Conservation (phyloP, 2,329 filamentous ascomycete species). For the Mycocentrospora acerina region DNA sequence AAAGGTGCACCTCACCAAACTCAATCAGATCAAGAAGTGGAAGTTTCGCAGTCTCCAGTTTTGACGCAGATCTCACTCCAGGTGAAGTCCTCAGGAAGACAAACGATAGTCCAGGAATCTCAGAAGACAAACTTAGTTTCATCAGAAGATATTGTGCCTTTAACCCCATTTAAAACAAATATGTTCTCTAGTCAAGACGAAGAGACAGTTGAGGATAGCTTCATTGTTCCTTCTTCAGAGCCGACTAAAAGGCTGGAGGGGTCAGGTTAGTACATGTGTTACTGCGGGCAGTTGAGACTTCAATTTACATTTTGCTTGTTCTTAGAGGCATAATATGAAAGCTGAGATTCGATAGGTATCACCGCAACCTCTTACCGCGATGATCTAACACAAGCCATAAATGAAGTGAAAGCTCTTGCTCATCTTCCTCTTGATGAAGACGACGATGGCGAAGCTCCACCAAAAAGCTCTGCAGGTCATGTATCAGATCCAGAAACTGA, state of each 20-base stretch:
- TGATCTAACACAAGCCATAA: conserved; percentile 65
- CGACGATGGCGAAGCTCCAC: conserved; percentile 30
- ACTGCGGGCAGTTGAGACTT: not conserved
- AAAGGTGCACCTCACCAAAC: conserved; percentile 48
- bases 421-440: conserved; percentile 54
- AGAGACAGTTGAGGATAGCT: conserved; percentile 35
- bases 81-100: conserved; percentile 52
- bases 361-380: conserved; percentile 43
- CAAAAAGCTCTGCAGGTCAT: conserved; percentile 25
- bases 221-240: conserved; percentile 17
- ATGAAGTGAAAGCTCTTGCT: conserved; percentile 61
- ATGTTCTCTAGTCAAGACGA: conserved; percentile 6
- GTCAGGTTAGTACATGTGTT: not conserved
- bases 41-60: conserved; percentile 5
- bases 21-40: conserved; percentile 1
- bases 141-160: conserved; percentile 33
- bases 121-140: conserved; percentile 41
- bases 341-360: too few relatives aligned
- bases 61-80: conserved; percentile 46
- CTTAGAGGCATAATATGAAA: too few relatives aligned
- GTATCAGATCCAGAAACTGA: conserved; percentile 21
- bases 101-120: conserved; percentile 39
- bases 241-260: conserved; percentile 3
- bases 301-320: too few relatives aligned
- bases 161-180: conserved; percentile 7